Base-by-base conservation (phyloP, 139 green algal species). In the Chlorella vulgaris region DNA sequence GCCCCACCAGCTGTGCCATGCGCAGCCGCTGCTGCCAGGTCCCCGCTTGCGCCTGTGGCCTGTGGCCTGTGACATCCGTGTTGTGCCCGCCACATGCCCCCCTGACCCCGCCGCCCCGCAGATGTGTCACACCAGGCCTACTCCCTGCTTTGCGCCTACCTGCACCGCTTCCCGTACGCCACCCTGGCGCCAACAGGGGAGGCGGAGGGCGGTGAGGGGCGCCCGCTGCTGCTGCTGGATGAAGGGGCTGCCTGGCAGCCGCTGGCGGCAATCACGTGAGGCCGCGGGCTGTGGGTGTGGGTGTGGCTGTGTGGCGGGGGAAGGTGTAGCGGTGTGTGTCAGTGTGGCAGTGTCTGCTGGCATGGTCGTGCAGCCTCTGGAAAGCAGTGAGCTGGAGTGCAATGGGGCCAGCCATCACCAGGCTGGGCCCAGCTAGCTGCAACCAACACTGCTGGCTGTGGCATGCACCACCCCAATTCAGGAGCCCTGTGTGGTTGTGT, bases 141-240 rank as follows among this genome's bases (percentile, higher is more conserved):
- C 76, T 38, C n/a, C 47, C 63, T 74, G 19, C 62, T 82, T 22
- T 13, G 36, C 42, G 22, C 38, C 62, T 67, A 76, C 42, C 63
- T 82, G 62, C 76, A 65, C 18, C 76, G 43, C 61, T 82, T 66
- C 43, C 63, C 76, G 0, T 70, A 70, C n/a, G 76, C 65, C 33
- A n/a, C 33, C 0, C 33, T 75, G 50, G 63, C 18, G 10, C 31
- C n/a, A n/a, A n/a, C n/a, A n/a, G n/a, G 24, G 22, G 31, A 82
- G 31, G 43, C 74, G 29, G 26, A 28, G 5, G 76, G 76, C 19
- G 22, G 7, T 39, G 76, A 53, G 0, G 76, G 63, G 29, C 33
- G 42, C 18, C 63, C 76, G 24, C 61, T 55, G 22, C n/a, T 74
- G 31, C 38, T 68, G 0, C 21, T 79, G n/a, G 73, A 79, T 28